phyloP scores from a whole-genome alignment of 306 rosid species.

The Cucumis cinereus region DNA sequence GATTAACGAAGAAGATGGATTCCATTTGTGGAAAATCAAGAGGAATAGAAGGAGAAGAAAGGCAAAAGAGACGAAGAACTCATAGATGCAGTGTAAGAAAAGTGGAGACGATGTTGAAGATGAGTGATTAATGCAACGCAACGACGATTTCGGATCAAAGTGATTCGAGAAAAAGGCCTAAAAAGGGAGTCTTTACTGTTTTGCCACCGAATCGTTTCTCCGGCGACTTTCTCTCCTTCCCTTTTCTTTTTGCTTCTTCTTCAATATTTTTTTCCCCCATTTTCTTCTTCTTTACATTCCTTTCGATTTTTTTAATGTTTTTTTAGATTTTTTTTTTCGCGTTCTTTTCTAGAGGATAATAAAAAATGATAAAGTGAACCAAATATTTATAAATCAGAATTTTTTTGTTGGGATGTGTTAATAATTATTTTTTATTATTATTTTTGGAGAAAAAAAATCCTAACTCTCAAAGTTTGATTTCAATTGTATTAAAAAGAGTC shows the following conservation, averaged over 20 bases:
- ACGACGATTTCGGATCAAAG: conserved; percentile 14
- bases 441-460: no score
- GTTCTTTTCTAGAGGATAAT: no score
- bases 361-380: no score
- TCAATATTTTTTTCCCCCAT: neutral
- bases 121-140: neutral
- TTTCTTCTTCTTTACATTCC: no score
- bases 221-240: conserved; percentile 1
- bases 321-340: no score
- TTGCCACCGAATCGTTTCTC: neutral
- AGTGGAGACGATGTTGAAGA: neutral
- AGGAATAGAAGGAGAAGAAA: neutral
- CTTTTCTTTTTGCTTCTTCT: neutral
- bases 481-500: no score
- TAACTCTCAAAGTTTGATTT: no score
- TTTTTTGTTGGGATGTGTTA: no score
- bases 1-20: neutral
- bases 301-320: no score
- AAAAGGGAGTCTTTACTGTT: conserved; percentile 2
- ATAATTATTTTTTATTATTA: no score
- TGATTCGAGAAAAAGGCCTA: neutral
- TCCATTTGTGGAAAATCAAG: neutral
- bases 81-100: neutral
- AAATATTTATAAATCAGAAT: no score
- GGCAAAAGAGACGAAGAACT: neutral